Evolutionary conservation across 768 basidiomycete species (phyloP).

Genomic region (Mrakia frigida): DNA sequence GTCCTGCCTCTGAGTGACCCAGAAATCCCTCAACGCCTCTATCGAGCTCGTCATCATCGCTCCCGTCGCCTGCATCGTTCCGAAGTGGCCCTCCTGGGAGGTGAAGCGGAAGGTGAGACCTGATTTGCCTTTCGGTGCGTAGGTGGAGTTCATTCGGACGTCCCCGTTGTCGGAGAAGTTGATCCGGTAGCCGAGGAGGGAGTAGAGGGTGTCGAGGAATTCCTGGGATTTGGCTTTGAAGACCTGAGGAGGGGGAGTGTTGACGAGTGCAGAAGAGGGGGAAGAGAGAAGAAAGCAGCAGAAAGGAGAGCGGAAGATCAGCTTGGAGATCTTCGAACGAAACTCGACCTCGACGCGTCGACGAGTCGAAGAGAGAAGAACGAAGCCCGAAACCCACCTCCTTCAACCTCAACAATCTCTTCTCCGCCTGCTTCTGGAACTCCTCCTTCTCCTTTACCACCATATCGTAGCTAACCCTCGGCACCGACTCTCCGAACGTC

Average conservation of each 20-base stretch:
- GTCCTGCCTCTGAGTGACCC: constrained; percentile 79
- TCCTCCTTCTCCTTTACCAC: constrained; percentile 64
- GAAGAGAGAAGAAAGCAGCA: neutral
- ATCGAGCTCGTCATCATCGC: constrained; percentile 48
- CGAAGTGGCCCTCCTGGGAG: constrained; percentile 44
- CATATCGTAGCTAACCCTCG: constrained; percentile 72
- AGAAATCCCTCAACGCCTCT: constrained; percentile 70
- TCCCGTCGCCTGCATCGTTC: constrained; percentile 44
- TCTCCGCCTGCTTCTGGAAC: constrained; percentile 67
- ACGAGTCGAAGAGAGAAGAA: neutral
- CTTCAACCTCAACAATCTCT: constrained; percentile 68
- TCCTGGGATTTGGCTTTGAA: constrained; percentile 80
- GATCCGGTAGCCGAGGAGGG: constrained; percentile 84
- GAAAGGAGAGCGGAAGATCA: neutral
- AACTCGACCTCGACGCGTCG: neutral
- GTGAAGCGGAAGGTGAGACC: constrained; percentile 56
- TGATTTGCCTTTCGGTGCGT: constrained; percentile 78
- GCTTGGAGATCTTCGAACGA: neutral
- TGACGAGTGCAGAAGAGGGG: neutral
- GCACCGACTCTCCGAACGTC: constrained; percentile 54
- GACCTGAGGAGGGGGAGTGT: constrained; percentile 51
- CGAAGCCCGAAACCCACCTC: constrained; percentile 52
- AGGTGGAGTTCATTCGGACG: constrained; percentile 83
- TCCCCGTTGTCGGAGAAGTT: constrained; percentile 85
- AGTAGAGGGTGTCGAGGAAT: constrained; percentile 83